Evolutionary conservation across 768 basidiomycete genomes (phyloP), one percentile per base, ranked within the genome.

Genomic region (Boletus tylopilopsis): DNA sequence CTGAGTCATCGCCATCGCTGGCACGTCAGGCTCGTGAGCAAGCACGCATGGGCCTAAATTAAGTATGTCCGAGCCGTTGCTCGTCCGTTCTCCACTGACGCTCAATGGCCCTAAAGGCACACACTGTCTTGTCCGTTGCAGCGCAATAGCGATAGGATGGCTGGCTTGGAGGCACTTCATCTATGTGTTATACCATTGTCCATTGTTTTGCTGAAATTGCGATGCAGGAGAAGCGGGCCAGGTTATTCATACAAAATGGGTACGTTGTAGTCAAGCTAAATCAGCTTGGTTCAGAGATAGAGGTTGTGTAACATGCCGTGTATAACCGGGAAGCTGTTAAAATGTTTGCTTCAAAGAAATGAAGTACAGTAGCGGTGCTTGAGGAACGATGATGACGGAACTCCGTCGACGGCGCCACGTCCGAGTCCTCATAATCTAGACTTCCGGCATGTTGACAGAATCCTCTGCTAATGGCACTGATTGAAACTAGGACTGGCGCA

Each of bases 231-330:
- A 16, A 51, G 42, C 21, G 15, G 12, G 73, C 42, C 76, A 83
- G 51, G 71, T 78, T n/a, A 65, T 84, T 83, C 62, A 68, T 84
- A 36, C 71, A 79, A 50, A 66, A 80, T 51, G 81, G 82, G 6
- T 83, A 75, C 53, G 66, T 84, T 36, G 66, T 77, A 22, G 73
- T 84, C 55, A 73, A 76, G 55, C 57, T 58, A 78, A 75, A 58
- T 68, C 76, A 12, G 80, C 80, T 23, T 85, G 82, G 80, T 36
- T 45, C 4, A 44, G 11, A 6, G 68, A 70, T 51, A 64, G 64
- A 38, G 79, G 79, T 50, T 70, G 75, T 18, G 72, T 75, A 79
- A 84, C 58, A 78, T 84, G 77, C 82, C 82, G 74, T 64, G 59
- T 77, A 77, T 54, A 71, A 63, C 22, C 24, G 32, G 16, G 43